Percentiles rank a stretch among this genome's conserved stretches.
Conservation (phyloP, 176 grass and related monocot species). For the Triticum dicoccoides region DNA sequence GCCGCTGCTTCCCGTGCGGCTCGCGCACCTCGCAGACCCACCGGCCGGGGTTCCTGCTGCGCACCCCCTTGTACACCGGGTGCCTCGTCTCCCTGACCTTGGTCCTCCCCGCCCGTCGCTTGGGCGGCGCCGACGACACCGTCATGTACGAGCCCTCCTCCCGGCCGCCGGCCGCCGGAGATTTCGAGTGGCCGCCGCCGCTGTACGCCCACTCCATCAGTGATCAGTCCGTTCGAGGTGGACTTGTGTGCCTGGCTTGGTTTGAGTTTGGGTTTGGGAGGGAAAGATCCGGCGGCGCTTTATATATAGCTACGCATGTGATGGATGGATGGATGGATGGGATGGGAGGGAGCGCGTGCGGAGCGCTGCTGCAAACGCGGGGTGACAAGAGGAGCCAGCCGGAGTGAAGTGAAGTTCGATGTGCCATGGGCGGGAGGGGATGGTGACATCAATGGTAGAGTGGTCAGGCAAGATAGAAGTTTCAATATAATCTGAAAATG, state of each 20-base stretch:
- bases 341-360: not conserved
- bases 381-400: conserved; percentile 8
- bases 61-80: conserved; percentile 82
- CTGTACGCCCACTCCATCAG: not conserved
- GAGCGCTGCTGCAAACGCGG: not conserved
- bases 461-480: no score
- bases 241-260: not conserved
- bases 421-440: not conserved
- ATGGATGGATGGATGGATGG: not conserved
- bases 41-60: conserved; percentile 58
- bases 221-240: not conserved
- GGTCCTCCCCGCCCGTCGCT: conserved; percentile 68
- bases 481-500: no score
- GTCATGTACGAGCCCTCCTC: conserved; percentile 58
- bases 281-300: not conserved
- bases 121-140: conserved; percentile 67
- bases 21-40: conserved; percentile 94
- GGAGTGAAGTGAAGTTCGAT: not conserved
- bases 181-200: conserved; percentile 30
- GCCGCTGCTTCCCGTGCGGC: conserved; percentile 53
- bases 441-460: no score
- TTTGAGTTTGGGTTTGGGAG: not conserved
- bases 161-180: not conserved
- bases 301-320: conserved; percentile 2
- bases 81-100: conserved; percentile 94